phyloP scores from a whole-genome alignment of 768 basidiomycete species.

The Mycena kentingensis region DNA sequence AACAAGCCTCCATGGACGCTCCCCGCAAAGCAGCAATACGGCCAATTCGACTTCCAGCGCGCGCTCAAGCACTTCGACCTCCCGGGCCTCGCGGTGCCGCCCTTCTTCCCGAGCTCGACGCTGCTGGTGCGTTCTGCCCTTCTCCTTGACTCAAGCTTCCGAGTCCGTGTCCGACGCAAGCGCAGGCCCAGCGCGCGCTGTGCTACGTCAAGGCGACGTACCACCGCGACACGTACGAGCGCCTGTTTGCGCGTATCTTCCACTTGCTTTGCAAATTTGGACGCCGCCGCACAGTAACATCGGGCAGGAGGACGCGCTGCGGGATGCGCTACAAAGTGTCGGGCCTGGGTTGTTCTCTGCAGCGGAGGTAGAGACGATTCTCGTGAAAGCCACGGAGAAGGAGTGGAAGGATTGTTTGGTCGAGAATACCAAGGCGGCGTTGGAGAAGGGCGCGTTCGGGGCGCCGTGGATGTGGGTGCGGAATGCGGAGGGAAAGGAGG shows the following conservation, averaged over 20 bases:
- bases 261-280: conserved; percentile 16
- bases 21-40: conserved; percentile 18
- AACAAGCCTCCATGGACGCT: conserved; percentile 23
- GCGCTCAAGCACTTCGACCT: conserved; percentile 13
- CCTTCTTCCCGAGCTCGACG: conserved; percentile 17
- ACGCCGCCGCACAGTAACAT: conserved; percentile 17
- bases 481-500: conserved; percentile 19
- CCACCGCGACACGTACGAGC: conserved; percentile 15
- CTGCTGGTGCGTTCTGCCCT: conserved; percentile 7
- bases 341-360: conserved; percentile 19
- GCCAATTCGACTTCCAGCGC: conserved; percentile 12
- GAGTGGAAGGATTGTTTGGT: conserved; percentile 21
- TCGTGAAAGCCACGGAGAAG: conserved; percentile 10
- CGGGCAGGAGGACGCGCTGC: conserved; percentile 9
- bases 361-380: conserved; percentile 15
- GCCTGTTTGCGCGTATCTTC: conserved; percentile 17
- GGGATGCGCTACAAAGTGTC: neutral
- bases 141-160: neutral
- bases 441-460: conserved; percentile 23
- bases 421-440: conserved; percentile 20
- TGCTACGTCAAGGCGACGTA: conserved; percentile 23
- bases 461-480: conserved; percentile 25
- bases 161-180: too few relatives aligned
- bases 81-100: conserved; percentile 5
- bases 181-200: conserved; percentile 22